Evolutionary conservation across 1,284 basidiomycete species (phyloP), one percentile per base, ranked within the genome.

Genomic region (Cyathus olla): DNA sequence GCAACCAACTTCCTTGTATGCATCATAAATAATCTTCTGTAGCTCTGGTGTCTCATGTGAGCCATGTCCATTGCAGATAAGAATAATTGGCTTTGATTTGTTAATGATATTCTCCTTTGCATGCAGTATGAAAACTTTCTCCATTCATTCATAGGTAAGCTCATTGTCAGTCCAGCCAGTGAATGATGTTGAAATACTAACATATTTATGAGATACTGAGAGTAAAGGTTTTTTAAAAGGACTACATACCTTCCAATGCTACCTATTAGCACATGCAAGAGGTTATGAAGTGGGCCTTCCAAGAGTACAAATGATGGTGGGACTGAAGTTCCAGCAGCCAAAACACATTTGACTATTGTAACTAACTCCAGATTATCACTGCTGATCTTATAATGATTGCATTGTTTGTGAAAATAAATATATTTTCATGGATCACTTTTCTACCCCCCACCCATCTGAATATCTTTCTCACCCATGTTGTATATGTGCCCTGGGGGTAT

Each of bases 401-500:
- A 55, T 15, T 53, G 56, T 11, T 28, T 35, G 15, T 42, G 26
- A 13, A 60, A 26, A 37, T 44, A 56, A 29, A 61, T 55, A 39
- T 57, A 63, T 26, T 60, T 59, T 13, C 55, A 44, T 13, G 51
- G 35, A 15, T 22, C 19, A n/a, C 60, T 60, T 35, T 62, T 68
- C 19, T 59, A 22, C 4, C 70, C 67, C 5, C 67, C 67, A 24
- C 67, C 70, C 42, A 69, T 50, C 62, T 71, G 69, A 35, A 68
- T 63, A 1, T 66, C 70, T 49, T 69, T 72, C 53, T 72, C 67
- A 57, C 71, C 70, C 66, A 69, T 66, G 39, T 70, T 72, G 37
- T 57, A 72, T 11, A 66, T 56, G n/a, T 72, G 67, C 40, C 60
- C 59, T 27, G 65, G 59, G 15, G 68, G 69, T 6, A 69, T 65